Conservation (phyloP, 2,329 filamentous ascomycete genomes). For the Aspergillus carbonarius region DNA sequence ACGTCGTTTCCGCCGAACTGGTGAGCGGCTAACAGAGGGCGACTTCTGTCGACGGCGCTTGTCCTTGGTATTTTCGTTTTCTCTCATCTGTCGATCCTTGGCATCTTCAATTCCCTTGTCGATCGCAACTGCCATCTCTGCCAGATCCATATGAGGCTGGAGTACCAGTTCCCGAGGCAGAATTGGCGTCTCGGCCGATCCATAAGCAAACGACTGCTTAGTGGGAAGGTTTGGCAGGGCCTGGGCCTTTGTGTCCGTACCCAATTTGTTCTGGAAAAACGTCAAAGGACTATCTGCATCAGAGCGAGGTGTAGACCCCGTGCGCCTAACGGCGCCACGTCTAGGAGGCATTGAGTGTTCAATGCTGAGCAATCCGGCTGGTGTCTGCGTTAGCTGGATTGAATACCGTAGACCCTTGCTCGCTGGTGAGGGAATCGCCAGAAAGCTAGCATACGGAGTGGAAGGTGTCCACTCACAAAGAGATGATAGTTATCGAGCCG, state of each 20-base stretch:
- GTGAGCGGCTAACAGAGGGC: constrained; percentile 14
- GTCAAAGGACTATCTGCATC: constrained; percentile 13
- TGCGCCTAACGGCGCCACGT: constrained; percentile 19
- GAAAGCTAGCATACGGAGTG: not conserved
- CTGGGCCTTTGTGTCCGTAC: constrained; percentile 20
- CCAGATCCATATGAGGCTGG: constrained; percentile 29
- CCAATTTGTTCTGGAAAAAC: constrained; percentile 20
- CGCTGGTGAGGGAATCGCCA: not conserved
- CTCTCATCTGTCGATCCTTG: constrained; percentile 22
- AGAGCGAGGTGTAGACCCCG: constrained; percentile 12
- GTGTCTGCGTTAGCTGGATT: not conserved
- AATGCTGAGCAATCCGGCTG: not conserved
- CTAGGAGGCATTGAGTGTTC: constrained; percentile 26
- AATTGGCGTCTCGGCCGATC: constrained; percentile 35
- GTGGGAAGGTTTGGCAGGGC: constrained; percentile 39
- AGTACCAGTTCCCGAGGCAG: constrained; percentile 37
- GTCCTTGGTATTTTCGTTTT: constrained; percentile 9
- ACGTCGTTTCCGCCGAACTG: constrained; percentile 25
- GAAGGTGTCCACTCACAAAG: not conserved
- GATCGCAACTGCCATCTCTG: constrained; percentile 35
- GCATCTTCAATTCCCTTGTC: constrained; percentile 30
- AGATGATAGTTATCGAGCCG: not conserved
- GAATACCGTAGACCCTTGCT: not conserved
- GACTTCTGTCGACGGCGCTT: constrained; percentile 13
- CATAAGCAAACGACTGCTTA: constrained; percentile 43